Percentiles rank a stretch among this genome's conserved stretches.
Evolutionary conservation across 257 asterid species (phyloP).

Genomic region (Rehmannia glutinosa): DNA sequence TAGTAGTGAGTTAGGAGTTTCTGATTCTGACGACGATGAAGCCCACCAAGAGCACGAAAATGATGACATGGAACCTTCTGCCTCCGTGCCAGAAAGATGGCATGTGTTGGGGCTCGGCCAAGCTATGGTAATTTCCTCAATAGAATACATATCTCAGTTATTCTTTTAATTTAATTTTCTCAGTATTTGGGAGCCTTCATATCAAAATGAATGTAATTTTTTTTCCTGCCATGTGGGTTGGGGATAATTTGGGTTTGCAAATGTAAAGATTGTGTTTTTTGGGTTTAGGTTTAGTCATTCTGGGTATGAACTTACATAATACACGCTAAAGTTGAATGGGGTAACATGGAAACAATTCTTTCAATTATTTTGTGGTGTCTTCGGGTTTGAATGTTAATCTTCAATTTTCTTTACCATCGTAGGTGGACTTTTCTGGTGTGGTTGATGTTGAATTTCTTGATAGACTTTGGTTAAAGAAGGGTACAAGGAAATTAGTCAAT

Average conservation of each 20-base stretch:
- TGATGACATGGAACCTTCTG: conserved; percentile 17
- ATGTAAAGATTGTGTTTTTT: no score
- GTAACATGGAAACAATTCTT: no score
- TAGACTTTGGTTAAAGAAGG: conserved; percentile 75
- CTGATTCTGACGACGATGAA: conserved; percentile 49
- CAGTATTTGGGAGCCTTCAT: background rate
- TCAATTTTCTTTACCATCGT: conserved; percentile 12
- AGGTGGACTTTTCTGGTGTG: conserved; percentile 97
- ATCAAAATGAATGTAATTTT: no score
- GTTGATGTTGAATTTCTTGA: conserved; percentile 76
- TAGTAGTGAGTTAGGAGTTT: conserved; percentile 32
- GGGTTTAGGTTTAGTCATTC: background rate
- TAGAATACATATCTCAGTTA: background rate
- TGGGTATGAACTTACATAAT: no score
- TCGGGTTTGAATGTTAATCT: no score
- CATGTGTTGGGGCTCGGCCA: conserved; percentile 97
- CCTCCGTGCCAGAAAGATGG: conserved; percentile 62
- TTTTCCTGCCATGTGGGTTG: no score
- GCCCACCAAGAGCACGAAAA: conserved; percentile 12
- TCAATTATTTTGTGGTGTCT: no score
- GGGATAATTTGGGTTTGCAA: background rate
- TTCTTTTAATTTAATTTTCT: background rate
- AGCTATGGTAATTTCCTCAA: conserved; percentile 66
- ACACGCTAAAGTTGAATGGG: no score
- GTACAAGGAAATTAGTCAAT: conserved; percentile 84